Evolutionary conservation across 1,139 yeast species (phyloP), one percentile per base, ranked within the genome.

Genomic region (Blastobotrys buckinghamii): DNA sequence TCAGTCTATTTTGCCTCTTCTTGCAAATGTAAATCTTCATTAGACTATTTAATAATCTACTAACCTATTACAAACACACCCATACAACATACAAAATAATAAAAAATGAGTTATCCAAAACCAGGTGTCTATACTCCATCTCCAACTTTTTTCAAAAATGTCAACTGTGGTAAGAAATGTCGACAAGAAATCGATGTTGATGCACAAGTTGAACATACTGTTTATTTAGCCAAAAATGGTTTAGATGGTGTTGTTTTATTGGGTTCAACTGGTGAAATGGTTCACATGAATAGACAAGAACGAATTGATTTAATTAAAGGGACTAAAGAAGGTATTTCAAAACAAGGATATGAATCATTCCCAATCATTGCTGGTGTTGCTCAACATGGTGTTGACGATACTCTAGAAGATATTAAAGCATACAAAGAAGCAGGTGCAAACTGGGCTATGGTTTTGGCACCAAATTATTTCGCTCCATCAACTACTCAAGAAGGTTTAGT

Each of bases 241-340:
- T 69, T 76, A 53, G 59, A 62, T 45, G 81, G 81, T 20, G 63
- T 73, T 13, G 76, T 75, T 9, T 61, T 75, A 12, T 68, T 74
- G 52, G 81, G 81, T 2, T 74, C 79, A 35, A 76, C 67, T 34
- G 81, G 80, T 35, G 80, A 76, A 59, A 69, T 73, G 52, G 67
- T 72, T 42, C 76, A 73, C 57, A 63, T 76, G 56, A 68, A 77
- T 22, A 63, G 69, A 48, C 54, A 61, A 19, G 81, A 76, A 59
- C 66, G 79, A 51, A 56, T 60, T 19, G 55, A 60, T 68, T 59
- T 60, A 65, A 56, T 68, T 70, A 2, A 61, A 59, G 53, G 58
- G 20, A 53, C 73, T 19, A 63, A 72, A 42, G 54, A 62, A 36
- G 63, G 60, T 43, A 68, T 72, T 45, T 58, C 64, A 9, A 72